Evolutionary conservation across 139 green algal genomes (phyloP), one percentile per base, ranked within the genome.

Genomic region (Chlorella sp.): DNA sequence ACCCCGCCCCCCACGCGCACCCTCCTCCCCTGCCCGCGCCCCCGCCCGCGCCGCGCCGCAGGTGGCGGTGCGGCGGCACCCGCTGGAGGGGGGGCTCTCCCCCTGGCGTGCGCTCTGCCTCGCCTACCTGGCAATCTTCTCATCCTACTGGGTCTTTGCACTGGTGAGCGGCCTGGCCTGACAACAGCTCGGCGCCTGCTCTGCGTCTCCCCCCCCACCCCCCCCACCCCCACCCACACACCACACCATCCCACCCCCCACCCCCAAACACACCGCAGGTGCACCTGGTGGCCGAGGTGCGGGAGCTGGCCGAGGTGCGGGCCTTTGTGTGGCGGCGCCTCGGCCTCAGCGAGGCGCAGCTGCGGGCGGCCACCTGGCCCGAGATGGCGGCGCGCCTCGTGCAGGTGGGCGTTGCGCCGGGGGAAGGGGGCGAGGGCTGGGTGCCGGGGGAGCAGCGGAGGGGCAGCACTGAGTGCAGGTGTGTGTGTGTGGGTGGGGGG

Each of bases 311-410:
- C 6, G 85, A 91, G 73, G 79, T 94, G 63, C 77, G 71, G 2
- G 78, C 91, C 74, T 96, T 95, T 51, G 85, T 87, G 46, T 82
- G 69, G 51, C 77, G 89, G 68, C 88, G 88, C 48, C 83, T 96
- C 73, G 93, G 93, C 40, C 79, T 96, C 42, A 87, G 72, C 21
- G 90, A 98, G 48, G 71, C 83, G 31, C 84, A 93, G 76, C 85
- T 94, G 41, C 38, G 60, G 21, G 86, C 86, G 1, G 71, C 97
- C 48, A 91, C 89, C 14, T 99, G 95, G 95, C 84, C 90, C 3
- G 93, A 97, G 77, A 71, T 99, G 53, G 80, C 95, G 41, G 76
- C 90, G 72, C 78, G 91, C 5, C 71, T 98, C 64, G 95, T 98
- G 73, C 65, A 81, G 56, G 80, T 83, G 56, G 45, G 67, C 17